Evolutionary conservation across 106 monocot species (phyloP).

Genomic region (Dactylorhiza incarnata): DNA sequence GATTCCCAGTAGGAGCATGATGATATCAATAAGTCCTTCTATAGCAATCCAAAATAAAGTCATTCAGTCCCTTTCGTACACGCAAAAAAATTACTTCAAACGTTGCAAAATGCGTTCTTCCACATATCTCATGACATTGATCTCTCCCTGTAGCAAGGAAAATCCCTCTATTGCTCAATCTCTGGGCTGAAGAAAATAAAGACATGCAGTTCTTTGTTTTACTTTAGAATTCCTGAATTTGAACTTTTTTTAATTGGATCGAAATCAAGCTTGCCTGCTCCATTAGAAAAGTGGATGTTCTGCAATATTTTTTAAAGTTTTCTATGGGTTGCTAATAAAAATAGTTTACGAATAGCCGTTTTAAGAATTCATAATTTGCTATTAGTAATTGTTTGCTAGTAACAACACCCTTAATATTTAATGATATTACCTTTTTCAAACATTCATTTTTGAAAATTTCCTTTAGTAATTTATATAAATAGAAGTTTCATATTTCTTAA

Average conservation of each 20-base stretch:
- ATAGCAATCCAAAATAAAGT: slow-evolving; percentile 39
- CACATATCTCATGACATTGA: not conserved
- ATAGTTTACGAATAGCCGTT: too few relatives aligned
- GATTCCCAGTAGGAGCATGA: not conserved
- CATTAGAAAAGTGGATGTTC: too few relatives aligned
- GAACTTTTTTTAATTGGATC: not conserved
- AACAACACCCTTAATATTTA: too few relatives aligned
- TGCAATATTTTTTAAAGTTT: too few relatives aligned
- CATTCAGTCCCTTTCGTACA: not conserved
- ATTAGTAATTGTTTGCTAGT: too few relatives aligned
- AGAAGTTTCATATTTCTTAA: too few relatives aligned
- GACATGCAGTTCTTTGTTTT: not conserved
- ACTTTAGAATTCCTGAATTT: not conserved
- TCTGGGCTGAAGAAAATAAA: slow-evolving; percentile 32
- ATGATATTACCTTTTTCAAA: too few relatives aligned
- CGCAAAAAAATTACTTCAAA: not conserved
- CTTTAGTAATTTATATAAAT: too few relatives aligned
- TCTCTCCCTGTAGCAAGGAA: slow-evolving; percentile 36
- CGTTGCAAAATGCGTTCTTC: not conserved
- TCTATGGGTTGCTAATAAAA: too few relatives aligned
- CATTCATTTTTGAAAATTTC: too few relatives aligned
- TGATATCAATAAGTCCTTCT: slow-evolving; percentile 21
- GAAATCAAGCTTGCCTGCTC: too few relatives aligned
- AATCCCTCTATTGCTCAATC: slow-evolving; percentile 53
- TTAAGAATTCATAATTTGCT: too few relatives aligned